Base-by-base conservation (phyloP, 352 stramenopile genomes). In the Phytophthora colocasiae region DNA sequence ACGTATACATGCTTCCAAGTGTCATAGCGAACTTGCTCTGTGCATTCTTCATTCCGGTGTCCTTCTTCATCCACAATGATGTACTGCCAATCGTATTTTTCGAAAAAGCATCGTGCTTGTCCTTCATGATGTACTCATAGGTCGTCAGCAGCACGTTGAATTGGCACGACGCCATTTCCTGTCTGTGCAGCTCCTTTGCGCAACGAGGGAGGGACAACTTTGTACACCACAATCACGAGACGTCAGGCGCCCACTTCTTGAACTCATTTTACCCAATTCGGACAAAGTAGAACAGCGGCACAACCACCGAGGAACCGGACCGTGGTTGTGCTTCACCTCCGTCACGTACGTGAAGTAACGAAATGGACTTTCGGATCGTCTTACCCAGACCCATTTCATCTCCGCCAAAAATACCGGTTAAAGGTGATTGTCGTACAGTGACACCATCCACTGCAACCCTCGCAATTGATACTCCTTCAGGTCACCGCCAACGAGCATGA, bases 381-480 rank as follows among this genome's bases (percentile, higher is more conserved):
- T 96, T 96, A 19, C 88, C 88, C 6, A 96, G 71, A 50, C 95
- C 92, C 96, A 98, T 98, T 71, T 99, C 97, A 83, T 99, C 98
- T 0, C n/a, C n/a, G 98, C 98, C 38, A 99, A 73, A n/a, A 64
- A 99, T 99, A 27, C 98, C 97, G 78, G n/a, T n/a, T 99, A 99
- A 46, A 99, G 76, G 46, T 98, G 96, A 67, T 99, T 99, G 66
- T 99, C 90, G 50, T 99, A 98, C 27, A 99, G 83, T 32, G 97
- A 96, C 43, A 99, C 98, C 96, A 99, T 99, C 98, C 98, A 99
- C 77, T 99, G 99, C 43, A 99, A 76, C 17, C 97, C 97, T 56
- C 98, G 96, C 44, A 99, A 58, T 78, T 99, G 98, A 71, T 99
- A 99, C 50, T 98, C 88, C 58, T 99, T 98, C 56, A 99, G 70